These are phyloP conservation scores for Ambrosiella cleistominuta DNA, from an alignment of 2,329 filamentous ascomycete species.

Conservation along the genomic window DNA sequence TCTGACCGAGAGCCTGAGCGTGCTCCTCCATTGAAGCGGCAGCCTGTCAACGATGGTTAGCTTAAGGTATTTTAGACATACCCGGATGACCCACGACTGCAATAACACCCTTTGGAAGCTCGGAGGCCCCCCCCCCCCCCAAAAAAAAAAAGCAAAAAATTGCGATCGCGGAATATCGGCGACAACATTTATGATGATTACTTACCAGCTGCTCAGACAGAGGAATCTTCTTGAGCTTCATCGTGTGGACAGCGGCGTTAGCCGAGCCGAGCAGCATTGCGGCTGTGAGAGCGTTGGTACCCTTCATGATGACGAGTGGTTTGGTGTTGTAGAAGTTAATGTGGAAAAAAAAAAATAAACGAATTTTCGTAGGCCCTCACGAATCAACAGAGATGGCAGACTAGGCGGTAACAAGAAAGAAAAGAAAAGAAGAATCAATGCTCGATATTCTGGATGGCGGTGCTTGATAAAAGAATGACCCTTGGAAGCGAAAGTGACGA, in stretches of 20 bases:
- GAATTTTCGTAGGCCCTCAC: slow-evolving; percentile 5
- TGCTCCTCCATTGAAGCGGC: slow-evolving; percentile 65
- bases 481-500: not conserved
- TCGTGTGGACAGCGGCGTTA: slow-evolving; percentile 77
- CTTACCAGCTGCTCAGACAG: slow-evolving; percentile 81
- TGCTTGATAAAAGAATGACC: slow-evolving; percentile 3
- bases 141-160: not conserved
- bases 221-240: slow-evolving; percentile 95
- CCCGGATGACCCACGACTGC: slow-evolving; percentile 5
- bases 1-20: slow-evolving; percentile 70
- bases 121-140: not conserved
- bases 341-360: slow-evolving; percentile 2
- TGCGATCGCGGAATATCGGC: not conserved
- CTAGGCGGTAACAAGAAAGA: not conserved
- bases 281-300: slow-evolving; percentile 64
- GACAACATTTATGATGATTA: not conserved
- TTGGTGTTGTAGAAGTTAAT: not conserved
- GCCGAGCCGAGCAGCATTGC: slow-evolving; percentile 67
- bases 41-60: slow-evolving; percentile 32
- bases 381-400: slow-evolving; percentile 8
- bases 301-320: slow-evolving; percentile 40
- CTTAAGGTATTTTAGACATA: slow-evolving; percentile 1
- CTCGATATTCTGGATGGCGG: not conserved
- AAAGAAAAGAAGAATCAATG: slow-evolving; percentile 1
- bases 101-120: not conserved